Percentiles rank a stretch among this genome's conserved stretches.
phyloP scores from a whole-genome alignment of 2,329 filamentous ascomycete genomes.

The Scedosporium boydii region DNA sequence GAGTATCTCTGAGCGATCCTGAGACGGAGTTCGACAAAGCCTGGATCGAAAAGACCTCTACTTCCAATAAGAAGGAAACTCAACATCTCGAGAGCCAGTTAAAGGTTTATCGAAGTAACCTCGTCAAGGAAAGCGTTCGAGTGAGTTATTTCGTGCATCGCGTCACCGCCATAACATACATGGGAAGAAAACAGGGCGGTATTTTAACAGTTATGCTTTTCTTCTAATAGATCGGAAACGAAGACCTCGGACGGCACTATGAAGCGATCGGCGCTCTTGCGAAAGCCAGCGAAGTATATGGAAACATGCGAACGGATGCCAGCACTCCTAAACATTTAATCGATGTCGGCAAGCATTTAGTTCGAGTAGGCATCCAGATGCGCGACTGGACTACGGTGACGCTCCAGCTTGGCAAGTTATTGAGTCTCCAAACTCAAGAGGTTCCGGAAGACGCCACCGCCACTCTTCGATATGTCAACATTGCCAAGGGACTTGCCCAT shows the following conservation, averaged over 20 bases:
- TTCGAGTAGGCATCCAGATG: constrained; percentile 66
- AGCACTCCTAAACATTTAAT: constrained; percentile 74
- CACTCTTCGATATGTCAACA: background rate
- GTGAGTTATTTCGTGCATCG: constrained; percentile 33
- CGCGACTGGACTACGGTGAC: constrained; percentile 66
- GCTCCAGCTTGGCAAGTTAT: constrained; percentile 53
- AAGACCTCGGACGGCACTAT: constrained; percentile 79
- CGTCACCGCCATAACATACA: too few relatives aligned
- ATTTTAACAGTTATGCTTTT: background rate
- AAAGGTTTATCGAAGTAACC: constrained; percentile 89
- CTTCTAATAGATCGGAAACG: constrained; percentile 70
- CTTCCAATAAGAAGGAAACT: constrained; percentile 59
- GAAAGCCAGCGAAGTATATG: constrained; percentile 67
- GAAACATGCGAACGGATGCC: constrained; percentile 83
- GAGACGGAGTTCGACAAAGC: constrained; percentile 56
- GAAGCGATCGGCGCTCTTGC: constrained; percentile 67
- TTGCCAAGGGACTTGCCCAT: constrained; percentile 41
- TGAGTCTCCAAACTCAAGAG: constrained; percentile 30
- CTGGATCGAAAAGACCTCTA: constrained; percentile 67
- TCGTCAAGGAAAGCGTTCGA: constrained; percentile 93
- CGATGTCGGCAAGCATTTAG: constrained; percentile 71
- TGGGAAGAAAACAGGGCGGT: too few relatives aligned
- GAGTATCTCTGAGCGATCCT: constrained; percentile 55
- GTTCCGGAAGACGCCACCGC: constrained; percentile 33
- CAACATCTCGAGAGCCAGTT: constrained; percentile 74